Base-by-base conservation (phyloP, 2,329 filamentous ascomycete species). In the Nothomitra cinnamomea region DNA sequence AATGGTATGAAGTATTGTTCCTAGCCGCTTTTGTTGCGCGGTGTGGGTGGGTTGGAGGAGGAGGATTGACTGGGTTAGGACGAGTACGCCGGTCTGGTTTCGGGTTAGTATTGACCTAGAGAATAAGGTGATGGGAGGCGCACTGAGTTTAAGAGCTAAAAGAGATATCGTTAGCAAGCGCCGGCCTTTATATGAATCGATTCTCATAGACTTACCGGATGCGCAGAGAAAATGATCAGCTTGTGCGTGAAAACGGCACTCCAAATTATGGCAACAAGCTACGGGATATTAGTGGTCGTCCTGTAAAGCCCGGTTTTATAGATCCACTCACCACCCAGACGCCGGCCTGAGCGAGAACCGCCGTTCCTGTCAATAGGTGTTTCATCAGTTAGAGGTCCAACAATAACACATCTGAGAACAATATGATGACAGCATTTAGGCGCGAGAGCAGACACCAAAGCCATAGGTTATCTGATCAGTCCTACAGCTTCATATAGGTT, bases 11-110 rank as follows among this genome's bases (percentile, higher is more conserved):
- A 78, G 65, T 60, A 72, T 68, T 17, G 80, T 77, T 45, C 79
- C 80, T 25, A 70, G 60, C 40, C 68, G 68, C 69, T 95, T 95
- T 69, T 95, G 85, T 15, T 73, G 67, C 1, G 81, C 71, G 0
- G 85, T 85, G 61, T 85, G 78, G 0, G 90, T 95, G 1, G 90
- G 92, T 66, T 98, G 92, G 36, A 96, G 77, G 60, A 92, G 71
- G 52, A 96, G 79, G 58, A 89, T 79, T 54, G 83, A 83, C 72
- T 95, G 83, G 17, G 85, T 76, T 61, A 92, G 73, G 55, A 87
- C 73, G 57, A 95, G 73, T 55, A 94, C 67, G 50, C 80, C 88
- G 55, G 83, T 69, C 66, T 69, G 36, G 5, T 17, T 15, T 40
- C 15, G 1, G 21, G 19, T 52, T 21, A 42, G 24, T 54, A 12